phyloP scores from a whole-genome alignment of 2,329 filamentous ascomycete species.

The Pseudogymnoascus sp. region DNA sequence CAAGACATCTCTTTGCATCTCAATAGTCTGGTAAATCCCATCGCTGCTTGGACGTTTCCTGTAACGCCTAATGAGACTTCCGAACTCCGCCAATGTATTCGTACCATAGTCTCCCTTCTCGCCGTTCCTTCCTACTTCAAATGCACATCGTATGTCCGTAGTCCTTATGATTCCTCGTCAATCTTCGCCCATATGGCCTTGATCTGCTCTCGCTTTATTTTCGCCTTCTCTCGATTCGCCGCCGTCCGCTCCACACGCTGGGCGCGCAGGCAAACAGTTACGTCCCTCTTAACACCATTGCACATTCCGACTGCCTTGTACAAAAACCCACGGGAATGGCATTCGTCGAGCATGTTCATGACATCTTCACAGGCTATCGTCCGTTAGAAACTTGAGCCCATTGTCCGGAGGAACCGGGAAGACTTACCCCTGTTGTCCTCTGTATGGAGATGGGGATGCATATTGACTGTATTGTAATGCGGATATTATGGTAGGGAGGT shows the following conservation, averaged over 20 bases:
- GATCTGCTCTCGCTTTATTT: slow-evolving; percentile 63
- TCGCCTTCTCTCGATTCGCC: slow-evolving; percentile 63
- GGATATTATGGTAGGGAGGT: background rate
- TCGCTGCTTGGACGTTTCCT: slow-evolving; percentile 4
- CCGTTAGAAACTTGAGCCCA: slow-evolving; percentile 15
- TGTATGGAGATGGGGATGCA: slow-evolving; percentile 97
- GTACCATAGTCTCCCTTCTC: background rate
- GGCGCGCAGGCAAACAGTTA: slow-evolving; percentile 75
- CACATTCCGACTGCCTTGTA: slow-evolving; percentile 88
- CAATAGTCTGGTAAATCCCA: background rate
- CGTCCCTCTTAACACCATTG: slow-evolving; percentile 73
- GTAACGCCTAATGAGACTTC: background rate
- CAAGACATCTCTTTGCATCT: background rate
- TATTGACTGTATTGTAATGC: slow-evolving; percentile 35
- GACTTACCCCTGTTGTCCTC: slow-evolving; percentile 75
- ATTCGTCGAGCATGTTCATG: slow-evolving; percentile 90
- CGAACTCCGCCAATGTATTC: slow-evolving; percentile 7
- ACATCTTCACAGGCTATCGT: slow-evolving; percentile 81
- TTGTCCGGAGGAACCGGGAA: background rate
- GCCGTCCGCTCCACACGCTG: slow-evolving; percentile 73
- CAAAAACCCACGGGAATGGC: slow-evolving; percentile 84
- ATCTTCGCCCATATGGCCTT: slow-evolving; percentile 73
- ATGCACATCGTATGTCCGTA: background rate
- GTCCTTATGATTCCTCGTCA: slow-evolving; percentile 54
- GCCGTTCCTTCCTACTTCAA: background rate